Evolutionary conservation across 805 yeast species (phyloP).

Genomic region (Nakazawaea peltata): DNA sequence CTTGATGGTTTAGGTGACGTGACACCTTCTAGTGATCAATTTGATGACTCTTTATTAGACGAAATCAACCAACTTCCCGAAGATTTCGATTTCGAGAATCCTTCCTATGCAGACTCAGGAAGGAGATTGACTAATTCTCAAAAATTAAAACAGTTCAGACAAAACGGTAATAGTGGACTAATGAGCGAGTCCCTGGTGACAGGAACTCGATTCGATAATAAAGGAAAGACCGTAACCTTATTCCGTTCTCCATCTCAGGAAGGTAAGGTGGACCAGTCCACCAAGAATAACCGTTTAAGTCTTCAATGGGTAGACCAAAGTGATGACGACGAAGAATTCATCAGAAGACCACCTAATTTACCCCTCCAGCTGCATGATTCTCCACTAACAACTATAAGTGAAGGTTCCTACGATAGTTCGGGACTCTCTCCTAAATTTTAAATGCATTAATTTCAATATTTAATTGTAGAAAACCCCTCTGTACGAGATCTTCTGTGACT

Average conservation of each 20-base stretch:
- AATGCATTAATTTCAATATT: too few species aligned
- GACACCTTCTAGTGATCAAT: too few species aligned
- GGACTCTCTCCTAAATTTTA: too few species aligned
- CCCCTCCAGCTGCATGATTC: conserved; percentile 11
- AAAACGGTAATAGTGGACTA: too few species aligned
- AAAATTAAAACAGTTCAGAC: too few species aligned
- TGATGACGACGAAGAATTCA: conserved; percentile 7
- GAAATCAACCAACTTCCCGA: conserved; percentile 28
- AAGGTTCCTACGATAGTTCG: conserved; percentile 18
- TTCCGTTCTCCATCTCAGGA: conserved; percentile 17
- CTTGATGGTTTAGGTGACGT: too few species aligned
- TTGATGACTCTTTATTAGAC: conserved; percentile 23
- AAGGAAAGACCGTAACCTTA: conserved; percentile 22
- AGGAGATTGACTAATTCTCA: neutral
- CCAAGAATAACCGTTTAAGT: neutral
- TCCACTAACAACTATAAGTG: conserved; percentile 22
- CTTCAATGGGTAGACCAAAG: conserved; percentile 2
- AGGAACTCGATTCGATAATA: conserved; percentile 14
- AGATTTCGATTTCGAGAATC: conserved; percentile 26
- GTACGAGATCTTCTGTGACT: too few species aligned
- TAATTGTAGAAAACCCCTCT: too few species aligned
- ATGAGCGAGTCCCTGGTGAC: too few species aligned
- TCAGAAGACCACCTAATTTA: conserved; percentile 7
- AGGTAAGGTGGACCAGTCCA: too few species aligned
- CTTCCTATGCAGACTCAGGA: too few species aligned